Evolutionary conservation across 345 rosid species (phyloP).

Genomic region (Populus pruinosa): DNA sequence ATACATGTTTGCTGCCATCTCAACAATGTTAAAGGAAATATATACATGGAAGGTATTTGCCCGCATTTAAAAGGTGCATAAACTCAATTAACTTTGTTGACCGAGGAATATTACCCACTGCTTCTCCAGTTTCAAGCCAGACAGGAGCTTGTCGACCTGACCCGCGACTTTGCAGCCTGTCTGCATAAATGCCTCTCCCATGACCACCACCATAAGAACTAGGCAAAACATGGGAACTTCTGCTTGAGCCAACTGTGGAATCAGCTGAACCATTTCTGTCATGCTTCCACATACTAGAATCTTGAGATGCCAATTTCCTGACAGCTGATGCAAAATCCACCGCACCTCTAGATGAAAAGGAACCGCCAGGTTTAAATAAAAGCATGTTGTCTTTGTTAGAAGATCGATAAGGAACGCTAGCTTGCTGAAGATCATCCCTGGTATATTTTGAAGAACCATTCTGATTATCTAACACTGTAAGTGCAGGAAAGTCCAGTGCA

Average conservation of each 20-base stretch:
- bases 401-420: constrained; percentile 54
- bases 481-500: constrained; percentile 84
- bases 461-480: constrained; percentile 56
- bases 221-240: constrained; percentile 54
- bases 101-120: constrained; percentile 76
- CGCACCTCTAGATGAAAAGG: constrained; percentile 54
- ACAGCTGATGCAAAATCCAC: constrained; percentile 90
- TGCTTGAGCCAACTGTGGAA: constrained; percentile 76
- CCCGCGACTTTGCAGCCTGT: constrained; percentile 61
- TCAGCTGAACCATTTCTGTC: constrained; percentile 72
- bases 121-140: constrained; percentile 99
- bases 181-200: constrained; percentile 63
- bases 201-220: constrained; percentile 55
- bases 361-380: constrained; percentile 61
- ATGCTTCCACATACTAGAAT: constrained; percentile 82
- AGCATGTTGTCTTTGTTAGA: constrained; percentile 70
- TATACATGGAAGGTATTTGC: constrained; percentile 28
- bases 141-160: constrained; percentile 73
- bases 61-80: constrained; percentile 26
- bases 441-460: constrained; percentile 51
- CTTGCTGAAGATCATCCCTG: constrained; percentile 68
- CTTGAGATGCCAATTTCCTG: constrained; percentile 79
- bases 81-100: constrained; percentile 27
- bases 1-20: constrained; percentile 76
- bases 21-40: constrained; percentile 49